Evolutionary conservation across 768 basidiomycete species (phyloP).

Genomic region (Paxillus involutus): DNA sequence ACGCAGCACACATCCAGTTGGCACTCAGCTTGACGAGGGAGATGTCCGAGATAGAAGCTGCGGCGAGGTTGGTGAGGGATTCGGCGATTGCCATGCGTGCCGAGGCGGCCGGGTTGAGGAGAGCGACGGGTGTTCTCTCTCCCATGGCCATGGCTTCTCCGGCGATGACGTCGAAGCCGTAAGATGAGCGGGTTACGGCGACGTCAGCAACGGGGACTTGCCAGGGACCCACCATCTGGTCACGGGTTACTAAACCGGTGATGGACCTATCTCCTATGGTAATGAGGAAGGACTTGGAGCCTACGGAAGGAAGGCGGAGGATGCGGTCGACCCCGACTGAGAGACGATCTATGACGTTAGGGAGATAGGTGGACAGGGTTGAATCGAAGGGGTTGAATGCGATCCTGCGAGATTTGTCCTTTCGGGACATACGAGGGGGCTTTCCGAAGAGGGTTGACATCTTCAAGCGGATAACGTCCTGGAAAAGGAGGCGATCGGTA

Average conservation of each 20-base stretch:
- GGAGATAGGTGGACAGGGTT: conserved; percentile 65
- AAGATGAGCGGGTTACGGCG: conserved; percentile 91
- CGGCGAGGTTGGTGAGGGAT: conserved; percentile 86
- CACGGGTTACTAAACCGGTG: conserved; percentile 91
- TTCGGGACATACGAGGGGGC: conserved; percentile 86
- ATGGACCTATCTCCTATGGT: conserved; percentile 96
- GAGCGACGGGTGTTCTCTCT: conserved; percentile 90
- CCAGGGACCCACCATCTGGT: conserved; percentile 99
- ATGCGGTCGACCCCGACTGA: conserved; percentile 74
- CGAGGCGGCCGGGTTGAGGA: conserved; percentile 85
- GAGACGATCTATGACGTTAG: conserved; percentile 49
- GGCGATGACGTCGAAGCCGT: conserved; percentile 79
- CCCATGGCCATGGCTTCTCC: conserved; percentile 99
- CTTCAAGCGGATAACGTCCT: conserved; percentile 81
- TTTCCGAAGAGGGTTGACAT: conserved; percentile 98
- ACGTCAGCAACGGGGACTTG: conserved; percentile 98
- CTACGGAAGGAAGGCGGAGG: conserved; percentile 88
- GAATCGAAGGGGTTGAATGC: conserved; percentile 64
- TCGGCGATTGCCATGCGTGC: conserved; percentile 97
- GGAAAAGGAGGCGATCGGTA: conserved; percentile 77
- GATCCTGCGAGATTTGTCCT: conserved; percentile 49
- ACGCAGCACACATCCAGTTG: conserved; percentile 99
- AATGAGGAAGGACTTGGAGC: conserved; percentile 95
- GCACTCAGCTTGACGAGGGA: conserved; percentile 90
- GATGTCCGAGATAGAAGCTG: conserved; percentile 71